These are phyloP conservation scores for Spirogloea muscicola DNA, from an alignment of 139 green algal species.

Conservation along the genomic window DNA sequence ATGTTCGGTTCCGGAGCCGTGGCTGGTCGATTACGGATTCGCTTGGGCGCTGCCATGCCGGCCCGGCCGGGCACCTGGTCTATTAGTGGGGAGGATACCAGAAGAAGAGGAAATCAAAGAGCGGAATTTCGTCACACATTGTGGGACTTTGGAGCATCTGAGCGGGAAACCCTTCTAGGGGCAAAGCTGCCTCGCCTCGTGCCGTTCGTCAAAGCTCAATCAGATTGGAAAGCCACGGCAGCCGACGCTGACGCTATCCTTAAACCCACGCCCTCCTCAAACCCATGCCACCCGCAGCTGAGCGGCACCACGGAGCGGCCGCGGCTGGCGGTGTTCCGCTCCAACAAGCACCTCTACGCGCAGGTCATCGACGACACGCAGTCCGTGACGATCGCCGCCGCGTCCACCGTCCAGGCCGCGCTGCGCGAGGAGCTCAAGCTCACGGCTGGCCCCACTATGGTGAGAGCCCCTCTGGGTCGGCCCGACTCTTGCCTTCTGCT, in stretches of 20 bases:
- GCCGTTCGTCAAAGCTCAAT: not conserved
- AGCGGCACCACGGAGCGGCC: constrained; percentile 81
- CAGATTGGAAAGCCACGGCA: not conserved
- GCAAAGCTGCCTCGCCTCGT: not conserved
- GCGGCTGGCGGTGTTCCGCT: constrained; percentile 87
- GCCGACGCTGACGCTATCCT: not conserved
- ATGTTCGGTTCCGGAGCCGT: not conserved
- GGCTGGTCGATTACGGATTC: too few species aligned
- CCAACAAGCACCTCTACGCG: constrained; percentile 96
- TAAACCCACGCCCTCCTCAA: not conserved
- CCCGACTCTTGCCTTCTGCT: not conserved
- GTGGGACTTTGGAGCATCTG: not conserved
- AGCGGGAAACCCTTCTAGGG: not conserved
- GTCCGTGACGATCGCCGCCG: constrained; percentile 73
- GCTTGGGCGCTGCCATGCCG: too few species aligned
- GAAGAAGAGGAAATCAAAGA: too few species aligned
- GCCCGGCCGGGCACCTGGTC: too few species aligned
- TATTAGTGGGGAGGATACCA: too few species aligned
- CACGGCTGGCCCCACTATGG: constrained; percentile 27
- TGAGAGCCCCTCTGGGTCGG: constrained; percentile 1
- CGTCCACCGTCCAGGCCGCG: constrained; percentile 63
- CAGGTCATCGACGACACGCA: constrained; percentile 92
- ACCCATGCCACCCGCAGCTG: constrained; percentile 58
- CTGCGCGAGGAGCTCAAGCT: constrained; percentile 32
- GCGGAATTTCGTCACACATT: not conserved